These are phyloP conservation scores for Daldinia concentrica DNA, from an alignment of 495 filamentous ascomycete species.

Conservation along the genomic window DNA sequence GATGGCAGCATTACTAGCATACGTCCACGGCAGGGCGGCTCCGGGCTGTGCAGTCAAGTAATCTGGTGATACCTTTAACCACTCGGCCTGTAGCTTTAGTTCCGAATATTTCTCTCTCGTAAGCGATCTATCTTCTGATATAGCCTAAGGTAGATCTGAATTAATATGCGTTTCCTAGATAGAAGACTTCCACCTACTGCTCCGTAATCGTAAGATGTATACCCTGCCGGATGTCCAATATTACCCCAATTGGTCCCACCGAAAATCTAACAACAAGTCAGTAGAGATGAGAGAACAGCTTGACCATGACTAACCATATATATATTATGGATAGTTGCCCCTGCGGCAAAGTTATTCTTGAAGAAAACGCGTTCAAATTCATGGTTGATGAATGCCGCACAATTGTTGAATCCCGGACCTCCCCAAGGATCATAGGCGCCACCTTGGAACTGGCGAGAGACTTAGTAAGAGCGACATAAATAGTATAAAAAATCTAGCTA, in stretches of 20 bases:
- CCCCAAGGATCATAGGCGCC: conserved; percentile 81
- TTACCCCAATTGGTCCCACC: conserved; percentile 89
- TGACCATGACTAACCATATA: conserved; percentile 41
- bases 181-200: conserved; percentile 44
- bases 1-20: conserved; percentile 61
- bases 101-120: conserved; percentile 82
- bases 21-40: conserved; percentile 43
- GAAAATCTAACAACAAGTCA: conserved; percentile 57
- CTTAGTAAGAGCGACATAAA: neutral
- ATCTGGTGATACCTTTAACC: conserved; percentile 71
- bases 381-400: conserved; percentile 68
- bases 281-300: neutral
- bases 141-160: conserved; percentile 41
- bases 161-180: neutral
- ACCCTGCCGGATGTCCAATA: conserved; percentile 73
- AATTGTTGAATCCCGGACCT: conserved; percentile 70
- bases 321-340: conserved; percentile 35
- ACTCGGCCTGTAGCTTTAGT: conserved; percentile 77
- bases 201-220: conserved; percentile 79
- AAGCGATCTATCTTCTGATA: conserved; percentile 71
- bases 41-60: conserved; percentile 67
- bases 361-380: conserved; percentile 83
- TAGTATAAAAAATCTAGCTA: neutral
- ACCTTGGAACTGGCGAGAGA: conserved; percentile 65
- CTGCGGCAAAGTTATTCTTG: conserved; percentile 77